phyloP scores from a whole-genome alignment of 768 basidiomycete species.

The Boletellus sp. region DNA sequence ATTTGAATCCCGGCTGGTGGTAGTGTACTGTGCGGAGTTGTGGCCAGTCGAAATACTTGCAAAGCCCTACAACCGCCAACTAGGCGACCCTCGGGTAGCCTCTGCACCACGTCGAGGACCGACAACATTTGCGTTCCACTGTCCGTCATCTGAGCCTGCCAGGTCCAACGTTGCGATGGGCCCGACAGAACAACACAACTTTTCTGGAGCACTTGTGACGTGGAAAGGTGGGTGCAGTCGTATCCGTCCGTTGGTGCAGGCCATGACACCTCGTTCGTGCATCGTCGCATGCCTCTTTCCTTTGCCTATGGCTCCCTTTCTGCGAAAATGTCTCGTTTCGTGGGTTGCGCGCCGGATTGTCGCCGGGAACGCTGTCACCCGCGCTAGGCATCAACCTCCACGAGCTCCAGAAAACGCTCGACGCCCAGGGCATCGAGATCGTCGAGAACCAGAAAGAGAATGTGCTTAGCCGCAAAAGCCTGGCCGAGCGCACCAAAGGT shows the following conservation, averaged over 20 bases:
- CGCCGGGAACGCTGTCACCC: background rate
- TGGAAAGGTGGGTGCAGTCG: conserved; percentile 69
- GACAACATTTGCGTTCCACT: too few relatives aligned
- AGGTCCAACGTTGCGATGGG: conserved; percentile 12
- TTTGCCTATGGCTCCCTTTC: background rate
- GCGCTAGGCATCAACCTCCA: conserved; percentile 75
- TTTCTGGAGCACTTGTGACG: conserved; percentile 86
- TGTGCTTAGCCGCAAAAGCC: conserved; percentile 85
- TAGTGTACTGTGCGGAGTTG: too few relatives aligned
- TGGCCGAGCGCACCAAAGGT: conserved; percentile 97
- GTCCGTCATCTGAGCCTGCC: too few relatives aligned
- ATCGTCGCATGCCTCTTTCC: background rate
- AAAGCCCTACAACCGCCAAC: too few relatives aligned
- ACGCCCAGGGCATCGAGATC: conserved; percentile 88
- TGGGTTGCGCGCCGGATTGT: background rate
- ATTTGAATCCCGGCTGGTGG: too few relatives aligned
- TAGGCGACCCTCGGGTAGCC: too few relatives aligned
- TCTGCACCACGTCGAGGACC: too few relatives aligned
- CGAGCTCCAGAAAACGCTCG: conserved; percentile 90
- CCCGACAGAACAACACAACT: conserved; percentile 63
- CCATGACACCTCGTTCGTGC: conserved; percentile 1
- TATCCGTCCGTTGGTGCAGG: background rate
- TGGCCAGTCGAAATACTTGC: too few relatives aligned
- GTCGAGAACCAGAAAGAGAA: conserved; percentile 99
- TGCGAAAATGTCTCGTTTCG: background rate